These are phyloP conservation scores for Misopates orontium DNA, from an alignment of 257 asterid genomes.

Conservation along the genomic window DNA sequence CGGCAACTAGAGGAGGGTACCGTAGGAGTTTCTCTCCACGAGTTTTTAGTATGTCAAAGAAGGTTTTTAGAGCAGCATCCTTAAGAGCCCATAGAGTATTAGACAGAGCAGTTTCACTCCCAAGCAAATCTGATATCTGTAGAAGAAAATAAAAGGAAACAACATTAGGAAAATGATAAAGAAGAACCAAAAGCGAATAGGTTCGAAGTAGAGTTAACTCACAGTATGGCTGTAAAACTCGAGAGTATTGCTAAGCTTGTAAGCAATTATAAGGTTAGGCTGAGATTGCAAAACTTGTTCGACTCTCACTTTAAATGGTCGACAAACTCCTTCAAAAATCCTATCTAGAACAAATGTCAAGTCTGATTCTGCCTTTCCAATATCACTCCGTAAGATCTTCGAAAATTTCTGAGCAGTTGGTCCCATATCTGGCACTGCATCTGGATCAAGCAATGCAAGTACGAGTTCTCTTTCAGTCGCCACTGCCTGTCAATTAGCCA, in stretches of 20 bases:
- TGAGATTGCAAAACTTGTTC: constrained; percentile 99
- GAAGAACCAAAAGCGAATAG: neutral
- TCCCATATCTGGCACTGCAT: constrained; percentile 69
- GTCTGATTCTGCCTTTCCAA: constrained; percentile 72
- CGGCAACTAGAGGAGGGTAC: constrained; percentile 91
- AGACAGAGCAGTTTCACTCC: constrained; percentile 87
- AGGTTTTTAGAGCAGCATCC: constrained; percentile 93
- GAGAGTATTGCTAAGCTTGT: constrained; percentile 87
- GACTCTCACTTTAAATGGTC: constrained; percentile 96
- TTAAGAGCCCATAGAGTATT: constrained; percentile 88
- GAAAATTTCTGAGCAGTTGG: constrained; percentile 61
- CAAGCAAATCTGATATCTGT: constrained; percentile 90
- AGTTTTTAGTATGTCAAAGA: constrained; percentile 79
- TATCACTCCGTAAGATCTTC: constrained; percentile 51
- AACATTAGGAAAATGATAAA: constrained; percentile 22
- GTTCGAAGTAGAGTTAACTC: constrained; percentile 41
- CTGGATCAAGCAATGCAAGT: constrained; percentile 89
- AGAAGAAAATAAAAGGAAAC: too few relatives aligned
- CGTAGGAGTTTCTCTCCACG: constrained; percentile 95
- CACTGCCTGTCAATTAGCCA: constrained; percentile 65
- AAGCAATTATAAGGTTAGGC: constrained; percentile 80
- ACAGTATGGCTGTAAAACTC: constrained; percentile 96
- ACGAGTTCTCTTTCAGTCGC: constrained; percentile 99
- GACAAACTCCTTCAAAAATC: constrained; percentile 97
- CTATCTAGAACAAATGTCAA: constrained; percentile 90